Conservation (phyloP, 1,284 basidiomycete genomes). For the Ganoderma leucocontextum region DNA sequence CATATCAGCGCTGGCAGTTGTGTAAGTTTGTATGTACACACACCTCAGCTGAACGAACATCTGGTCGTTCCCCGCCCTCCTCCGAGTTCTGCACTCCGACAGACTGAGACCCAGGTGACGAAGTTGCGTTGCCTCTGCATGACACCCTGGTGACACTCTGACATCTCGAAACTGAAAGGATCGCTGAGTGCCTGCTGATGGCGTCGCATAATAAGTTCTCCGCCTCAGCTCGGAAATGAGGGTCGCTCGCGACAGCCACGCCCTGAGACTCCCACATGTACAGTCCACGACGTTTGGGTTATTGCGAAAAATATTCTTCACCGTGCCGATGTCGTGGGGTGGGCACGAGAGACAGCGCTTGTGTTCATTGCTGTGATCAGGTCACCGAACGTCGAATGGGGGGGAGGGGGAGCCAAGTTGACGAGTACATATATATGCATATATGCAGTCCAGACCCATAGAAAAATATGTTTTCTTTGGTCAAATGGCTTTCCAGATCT, state of each 20-base stretch:
- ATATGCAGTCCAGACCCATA: too few species aligned
- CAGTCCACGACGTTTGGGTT: slow-evolving; percentile 46
- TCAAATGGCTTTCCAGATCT: too few species aligned
- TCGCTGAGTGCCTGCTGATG: not conserved
- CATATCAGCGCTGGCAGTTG: too few species aligned
- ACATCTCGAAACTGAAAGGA: not conserved
- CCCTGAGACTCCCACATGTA: too few species aligned
- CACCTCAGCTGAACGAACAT: not conserved
- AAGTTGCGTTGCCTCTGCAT: not conserved
- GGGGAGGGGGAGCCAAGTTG: too few species aligned
- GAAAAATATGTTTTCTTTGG: too few species aligned
- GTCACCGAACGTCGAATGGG: too few species aligned
- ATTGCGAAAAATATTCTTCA: slow-evolving; percentile 55
- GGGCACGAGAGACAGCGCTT: slow-evolving; percentile 58
- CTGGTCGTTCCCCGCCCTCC: not conserved
- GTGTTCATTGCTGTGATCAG: slow-evolving; percentile 46
- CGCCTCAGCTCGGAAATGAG: not conserved
- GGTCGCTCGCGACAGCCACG: not conserved
- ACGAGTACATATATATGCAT: too few species aligned
- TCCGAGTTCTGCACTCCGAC: not conserved
- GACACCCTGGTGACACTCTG: not conserved
- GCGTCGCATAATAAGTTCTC: not conserved
- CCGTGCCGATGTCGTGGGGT: slow-evolving; percentile 65
- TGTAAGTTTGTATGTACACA: too few species aligned
- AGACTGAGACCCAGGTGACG: not conserved